These are phyloP conservation scores for Fusarium protoensiforme DNA, from an alignment of 2,329 filamentous ascomycete species.

Conservation along the genomic window DNA sequence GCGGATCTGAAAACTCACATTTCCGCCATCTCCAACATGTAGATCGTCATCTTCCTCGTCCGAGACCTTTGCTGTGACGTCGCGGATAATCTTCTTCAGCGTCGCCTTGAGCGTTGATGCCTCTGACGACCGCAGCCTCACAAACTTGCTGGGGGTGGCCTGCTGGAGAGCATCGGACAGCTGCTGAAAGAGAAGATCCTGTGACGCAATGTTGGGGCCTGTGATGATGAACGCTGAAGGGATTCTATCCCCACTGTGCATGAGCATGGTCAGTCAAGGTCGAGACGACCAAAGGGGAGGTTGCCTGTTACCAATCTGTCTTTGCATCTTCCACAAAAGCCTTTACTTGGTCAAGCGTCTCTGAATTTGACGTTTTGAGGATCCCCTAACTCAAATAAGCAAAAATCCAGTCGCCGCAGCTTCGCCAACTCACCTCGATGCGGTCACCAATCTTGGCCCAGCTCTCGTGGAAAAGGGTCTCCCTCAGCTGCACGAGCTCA, in stretches of 20 bases:
- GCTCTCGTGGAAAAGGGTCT: conserved; percentile 68
- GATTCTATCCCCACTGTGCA: conserved; percentile 59
- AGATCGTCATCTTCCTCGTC: conserved; percentile 69
- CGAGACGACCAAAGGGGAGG: neutral
- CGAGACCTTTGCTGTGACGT: conserved; percentile 61
- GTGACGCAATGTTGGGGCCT: conserved; percentile 81
- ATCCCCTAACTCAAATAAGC: conserved; percentile 56
- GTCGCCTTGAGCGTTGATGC: conserved; percentile 78
- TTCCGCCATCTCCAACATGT: conserved; percentile 56
- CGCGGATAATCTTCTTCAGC: conserved; percentile 78
- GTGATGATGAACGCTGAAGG: conserved; percentile 80
- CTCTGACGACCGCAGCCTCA: conserved; percentile 76
- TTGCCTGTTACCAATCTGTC: conserved; percentile 45
- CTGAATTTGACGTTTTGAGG: conserved; percentile 69
- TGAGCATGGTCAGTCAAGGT: conserved; percentile 36
- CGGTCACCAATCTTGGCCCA: conserved; percentile 74
- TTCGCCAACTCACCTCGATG: conserved; percentile 59
- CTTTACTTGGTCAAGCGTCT: conserved; percentile 68
- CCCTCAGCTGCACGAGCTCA: conserved; percentile 62
- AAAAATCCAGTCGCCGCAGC: conserved; percentile 34
- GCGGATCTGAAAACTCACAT: conserved; percentile 52
- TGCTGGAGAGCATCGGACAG: conserved; percentile 67
- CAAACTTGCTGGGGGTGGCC: conserved; percentile 65
- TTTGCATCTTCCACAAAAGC: conserved; percentile 62
- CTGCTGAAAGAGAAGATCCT: conserved; percentile 79